Evolutionary conservation across 78 protist species (phyloP), one percentile per base, ranked within the genome.

Genomic region (Cavenderia fasciculata): DNA sequence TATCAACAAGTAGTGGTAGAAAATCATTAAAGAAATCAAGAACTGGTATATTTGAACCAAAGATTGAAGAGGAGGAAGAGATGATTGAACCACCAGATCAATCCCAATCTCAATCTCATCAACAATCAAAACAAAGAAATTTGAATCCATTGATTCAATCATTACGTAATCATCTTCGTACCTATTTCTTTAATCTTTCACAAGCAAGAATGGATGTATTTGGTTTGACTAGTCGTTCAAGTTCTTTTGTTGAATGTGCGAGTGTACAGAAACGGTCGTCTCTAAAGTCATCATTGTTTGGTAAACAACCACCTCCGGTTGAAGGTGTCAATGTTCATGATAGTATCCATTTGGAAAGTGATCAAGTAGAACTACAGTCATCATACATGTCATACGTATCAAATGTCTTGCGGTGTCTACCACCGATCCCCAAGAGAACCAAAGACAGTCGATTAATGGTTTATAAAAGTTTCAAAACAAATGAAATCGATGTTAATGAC

Each of bases 191-290:
- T 29, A 82, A 82, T 36, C 31, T 68, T 18, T 68, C 90, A 12
- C 76, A 68, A 43, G 90, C 78, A 10, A 68, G 90, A 62, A 82
- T 82, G 90, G 76, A 74, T 6, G 73, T 78, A 54, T 82, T 82
- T 29, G 90, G 90, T n/a, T 68, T 71, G 19, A 56, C 62, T 18
- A 38, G 70, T 31, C 47, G 57, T 33, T 40, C 72, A 29, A 41
- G 62, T 6, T 82, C 90, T 25, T 82, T 82, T 57, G 90, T 82
- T 29, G 90, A 82, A 36, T 49, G 62, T 27, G 56, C 69, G 0
- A 18, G 62, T 12, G 40, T n/a, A 34, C 47, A 33, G 21, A 8
- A 33, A 40, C 38, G 38, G 25, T 4, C 18, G n/a, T n/a, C 27
- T 2, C 2, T 29, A 27, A 10, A 10, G 4, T 57, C 63, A 57